Conservation (phyloP, 148 eudicot species). For the Cornus controversa region DNA sequence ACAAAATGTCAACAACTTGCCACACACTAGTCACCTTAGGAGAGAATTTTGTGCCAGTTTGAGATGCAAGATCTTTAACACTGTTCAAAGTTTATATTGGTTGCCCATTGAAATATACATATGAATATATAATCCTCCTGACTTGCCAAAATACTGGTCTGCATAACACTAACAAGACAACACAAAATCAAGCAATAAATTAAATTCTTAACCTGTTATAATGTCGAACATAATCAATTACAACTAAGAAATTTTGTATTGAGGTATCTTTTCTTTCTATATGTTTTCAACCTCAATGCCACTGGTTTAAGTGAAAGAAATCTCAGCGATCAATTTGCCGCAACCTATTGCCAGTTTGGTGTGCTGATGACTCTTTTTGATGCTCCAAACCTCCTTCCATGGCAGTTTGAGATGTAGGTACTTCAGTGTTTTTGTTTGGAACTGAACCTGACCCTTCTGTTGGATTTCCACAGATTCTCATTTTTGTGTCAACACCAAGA, state of each 20-base stretch:
- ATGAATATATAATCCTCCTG: not conserved
- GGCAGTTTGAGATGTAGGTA: constrained; percentile 32
- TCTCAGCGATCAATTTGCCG: constrained; percentile 26
- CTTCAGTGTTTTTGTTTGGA: constrained; percentile 27
- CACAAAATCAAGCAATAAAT: not conserved
- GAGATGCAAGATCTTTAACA: not conserved
- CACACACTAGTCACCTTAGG: not conserved
- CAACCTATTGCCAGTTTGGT: constrained; percentile 23
- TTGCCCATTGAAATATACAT: not conserved
- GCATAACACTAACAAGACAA: constrained; percentile 5
- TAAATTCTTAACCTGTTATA: not conserved
- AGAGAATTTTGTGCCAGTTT: not conserved
- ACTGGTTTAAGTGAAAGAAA: not conserved
- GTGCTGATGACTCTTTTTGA: constrained; percentile 28
- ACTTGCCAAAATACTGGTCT: not conserved
- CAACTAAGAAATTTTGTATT: not conserved
- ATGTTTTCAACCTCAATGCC: not conserved
- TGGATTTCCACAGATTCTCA: constrained; percentile 32
- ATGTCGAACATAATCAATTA: not conserved
- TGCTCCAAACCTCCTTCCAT: constrained; percentile 46
- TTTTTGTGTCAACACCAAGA: constrained; percentile 59
- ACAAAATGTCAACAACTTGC: not conserved
- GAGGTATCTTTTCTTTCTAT: not conserved
- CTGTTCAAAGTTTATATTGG: not conserved
- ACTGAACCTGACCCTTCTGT: constrained; percentile 27